These are phyloP conservation scores for Chaetomium strumarium DNA, from an alignment of 2,329 filamentous ascomycete species.

Conservation along the genomic window DNA sequence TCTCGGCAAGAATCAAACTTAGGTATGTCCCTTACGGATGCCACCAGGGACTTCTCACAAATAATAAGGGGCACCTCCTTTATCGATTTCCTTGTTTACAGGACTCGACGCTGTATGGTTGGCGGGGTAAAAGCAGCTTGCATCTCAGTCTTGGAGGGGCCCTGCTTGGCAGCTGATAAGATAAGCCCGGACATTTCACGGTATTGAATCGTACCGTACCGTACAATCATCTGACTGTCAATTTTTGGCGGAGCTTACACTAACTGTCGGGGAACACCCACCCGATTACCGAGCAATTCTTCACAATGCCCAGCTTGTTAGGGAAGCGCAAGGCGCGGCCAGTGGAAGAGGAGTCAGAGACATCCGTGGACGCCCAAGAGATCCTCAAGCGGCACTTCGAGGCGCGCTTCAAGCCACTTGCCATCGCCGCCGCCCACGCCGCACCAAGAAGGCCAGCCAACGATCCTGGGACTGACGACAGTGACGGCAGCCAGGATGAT, in stretches of 20 bases:
- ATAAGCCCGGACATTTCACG: not conserved
- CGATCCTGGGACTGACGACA: conserved; percentile 25
- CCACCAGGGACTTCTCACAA: too few relatives aligned
- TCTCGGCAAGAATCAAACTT: too few relatives aligned
- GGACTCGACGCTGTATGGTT: not conserved
- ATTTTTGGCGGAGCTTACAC: not conserved
- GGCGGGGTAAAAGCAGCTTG: too few relatives aligned
- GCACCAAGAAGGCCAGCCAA: conserved; percentile 31
- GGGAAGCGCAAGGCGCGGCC: conserved; percentile 45
- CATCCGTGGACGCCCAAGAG: conserved; percentile 56
- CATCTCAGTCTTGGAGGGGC: too few relatives aligned
- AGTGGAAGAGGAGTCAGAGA: conserved; percentile 19
- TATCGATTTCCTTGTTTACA: too few relatives aligned
- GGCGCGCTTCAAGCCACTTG: conserved; percentile 73
- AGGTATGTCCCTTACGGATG: too few relatives aligned
- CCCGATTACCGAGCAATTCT: not conserved
- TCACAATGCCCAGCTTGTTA: conserved; percentile 38
- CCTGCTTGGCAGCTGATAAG: not conserved
- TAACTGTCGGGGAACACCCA: not conserved
- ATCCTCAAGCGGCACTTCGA: conserved; percentile 84
- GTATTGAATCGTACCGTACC: not conserved
- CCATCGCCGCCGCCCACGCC: conserved; percentile 25
- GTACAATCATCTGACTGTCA: not conserved
- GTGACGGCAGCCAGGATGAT: conserved; percentile 14
- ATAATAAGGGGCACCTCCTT: too few relatives aligned